Evolutionary conservation across 306 rosid species (phyloP).

Genomic region (Vicia faba): DNA sequence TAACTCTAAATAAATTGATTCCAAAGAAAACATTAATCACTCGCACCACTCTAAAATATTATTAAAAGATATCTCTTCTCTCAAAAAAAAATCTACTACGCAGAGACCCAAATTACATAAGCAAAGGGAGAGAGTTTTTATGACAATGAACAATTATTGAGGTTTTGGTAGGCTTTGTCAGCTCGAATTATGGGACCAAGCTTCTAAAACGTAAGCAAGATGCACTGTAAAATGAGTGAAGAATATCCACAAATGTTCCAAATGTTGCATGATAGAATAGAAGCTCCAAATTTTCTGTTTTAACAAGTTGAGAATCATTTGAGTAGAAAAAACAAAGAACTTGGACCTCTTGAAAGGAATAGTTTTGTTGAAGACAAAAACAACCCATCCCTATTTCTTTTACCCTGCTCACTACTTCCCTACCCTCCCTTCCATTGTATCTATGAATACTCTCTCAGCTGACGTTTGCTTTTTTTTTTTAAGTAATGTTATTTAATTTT

Average conservation of each 20-base stretch:
- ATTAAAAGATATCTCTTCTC: neutral
- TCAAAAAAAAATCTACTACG: neutral
- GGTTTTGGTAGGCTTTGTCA: constrained; percentile 45
- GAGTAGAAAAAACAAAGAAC: constrained; percentile 55
- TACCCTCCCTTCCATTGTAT: neutral
- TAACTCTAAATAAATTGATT: neutral
- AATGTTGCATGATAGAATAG: constrained; percentile 38
- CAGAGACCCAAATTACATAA: neutral
- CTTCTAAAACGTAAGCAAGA: constrained; percentile 63
- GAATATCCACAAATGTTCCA: constrained; percentile 59
- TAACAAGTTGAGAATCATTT: constrained; percentile 58
- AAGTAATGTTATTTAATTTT: neutral
- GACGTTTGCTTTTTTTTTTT: neutral
- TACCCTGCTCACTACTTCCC: neutral
- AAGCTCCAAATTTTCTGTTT: constrained; percentile 57
- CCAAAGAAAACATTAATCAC: neutral
- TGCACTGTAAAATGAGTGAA: constrained; percentile 51
- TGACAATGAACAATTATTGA: constrained; percentile 50
- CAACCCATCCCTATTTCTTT: constrained; percentile 57
- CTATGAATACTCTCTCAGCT: neutral
- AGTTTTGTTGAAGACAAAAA: constrained; percentile 49
- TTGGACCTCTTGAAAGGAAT: constrained; percentile 52
- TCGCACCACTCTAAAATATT: neutral
- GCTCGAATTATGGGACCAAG: constrained; percentile 60
- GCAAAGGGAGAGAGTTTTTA: constrained; percentile 18